phyloP scores from a whole-genome alignment of 306 rosid species.

The Trichosanthes truncata region DNA sequence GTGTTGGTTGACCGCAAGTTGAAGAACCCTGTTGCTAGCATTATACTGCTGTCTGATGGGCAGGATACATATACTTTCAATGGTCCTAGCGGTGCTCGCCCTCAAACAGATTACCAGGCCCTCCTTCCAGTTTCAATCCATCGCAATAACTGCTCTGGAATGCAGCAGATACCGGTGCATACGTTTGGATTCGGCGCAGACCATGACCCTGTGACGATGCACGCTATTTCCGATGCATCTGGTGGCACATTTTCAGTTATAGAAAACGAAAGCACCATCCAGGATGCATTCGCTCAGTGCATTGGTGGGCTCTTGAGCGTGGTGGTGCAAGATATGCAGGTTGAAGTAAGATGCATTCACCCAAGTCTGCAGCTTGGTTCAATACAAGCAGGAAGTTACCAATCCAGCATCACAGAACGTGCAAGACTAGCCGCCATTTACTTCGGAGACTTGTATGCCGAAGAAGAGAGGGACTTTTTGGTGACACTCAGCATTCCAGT shows the following conservation, averaged over 20 bases:
- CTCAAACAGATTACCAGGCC: slow-evolving; percentile 32
- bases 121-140: slow-evolving; percentile 58
- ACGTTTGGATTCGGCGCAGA: slow-evolving; percentile 87
- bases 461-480: slow-evolving; percentile 84
- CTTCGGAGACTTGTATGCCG: slow-evolving; percentile 84
- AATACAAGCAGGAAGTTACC: slow-evolving; percentile 74
- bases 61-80: slow-evolving; percentile 57
- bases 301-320: slow-evolving; percentile 94
- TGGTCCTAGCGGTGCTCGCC: slow-evolving; percentile 21
- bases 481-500: slow-evolving; percentile 65
- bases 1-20: slow-evolving; percentile 66
- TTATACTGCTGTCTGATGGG: slow-evolving; percentile 84
- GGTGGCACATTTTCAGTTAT: slow-evolving; percentile 97
- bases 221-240: slow-evolving; percentile 68
- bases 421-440: slow-evolving; percentile 51
- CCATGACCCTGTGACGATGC: slow-evolving; percentile 79
- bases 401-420: slow-evolving; percentile 32
- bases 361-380: slow-evolving; percentile 43
- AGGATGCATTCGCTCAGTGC: slow-evolving; percentile 98
- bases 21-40: slow-evolving; percentile 86
- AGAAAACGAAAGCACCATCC: slow-evolving; percentile 77
- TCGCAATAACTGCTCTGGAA: slow-evolving; percentile 23
- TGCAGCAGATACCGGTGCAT: slow-evolving; percentile 76
- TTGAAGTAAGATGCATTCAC: slow-evolving; percentile 49
- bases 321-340: slow-evolving; percentile 70